Evolutionary conservation across 495 filamentous ascomycete genomes (phyloP).

Genomic region (Xylaria intraflava): DNA sequence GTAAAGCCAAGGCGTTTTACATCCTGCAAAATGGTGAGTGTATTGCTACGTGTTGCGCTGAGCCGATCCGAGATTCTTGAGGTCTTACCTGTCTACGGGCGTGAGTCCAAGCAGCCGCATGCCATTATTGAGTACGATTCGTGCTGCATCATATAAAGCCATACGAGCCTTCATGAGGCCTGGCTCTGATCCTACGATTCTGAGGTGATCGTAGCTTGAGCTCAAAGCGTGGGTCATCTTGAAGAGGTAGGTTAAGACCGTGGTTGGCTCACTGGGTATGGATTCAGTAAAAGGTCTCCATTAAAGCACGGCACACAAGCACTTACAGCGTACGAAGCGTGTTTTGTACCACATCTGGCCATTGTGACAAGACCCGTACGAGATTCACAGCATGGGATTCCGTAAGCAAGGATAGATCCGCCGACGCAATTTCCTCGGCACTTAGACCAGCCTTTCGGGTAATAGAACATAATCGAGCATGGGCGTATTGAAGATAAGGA

Average conservation of each 20-base stretch:
- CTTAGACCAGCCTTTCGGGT: constrained; percentile 47
- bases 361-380: constrained; percentile 54
- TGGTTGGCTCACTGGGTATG: constrained; percentile 47
- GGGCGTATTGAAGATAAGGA: constrained; percentile 64
- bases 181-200: constrained; percentile 66
- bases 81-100: constrained; percentile 59
- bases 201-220: constrained; percentile 74
- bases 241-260: constrained; percentile 76
- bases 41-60: neutral
- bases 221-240: constrained; percentile 81
- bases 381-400: constrained; percentile 56
- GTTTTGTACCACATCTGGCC: constrained; percentile 57
- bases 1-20: constrained; percentile 1
- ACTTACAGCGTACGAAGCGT: constrained; percentile 50
- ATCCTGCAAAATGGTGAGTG: constrained; percentile 4
- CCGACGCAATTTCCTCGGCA: constrained; percentile 47
- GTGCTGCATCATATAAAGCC: constrained; percentile 73
- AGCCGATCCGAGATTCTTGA: neutral
- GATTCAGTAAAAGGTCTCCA: neutral
- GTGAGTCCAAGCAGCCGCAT: constrained; percentile 76
- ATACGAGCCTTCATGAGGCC: constrained; percentile 70
- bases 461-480: constrained; percentile 58
- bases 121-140: constrained; percentile 73
- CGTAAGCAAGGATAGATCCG: constrained; percentile 51
- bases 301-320: neutral